Percentiles rank a stretch among this genome's conserved stretches.
phyloP scores from a whole-genome alignment of 257 asterid species.

The Nicotiana knightiana region DNA sequence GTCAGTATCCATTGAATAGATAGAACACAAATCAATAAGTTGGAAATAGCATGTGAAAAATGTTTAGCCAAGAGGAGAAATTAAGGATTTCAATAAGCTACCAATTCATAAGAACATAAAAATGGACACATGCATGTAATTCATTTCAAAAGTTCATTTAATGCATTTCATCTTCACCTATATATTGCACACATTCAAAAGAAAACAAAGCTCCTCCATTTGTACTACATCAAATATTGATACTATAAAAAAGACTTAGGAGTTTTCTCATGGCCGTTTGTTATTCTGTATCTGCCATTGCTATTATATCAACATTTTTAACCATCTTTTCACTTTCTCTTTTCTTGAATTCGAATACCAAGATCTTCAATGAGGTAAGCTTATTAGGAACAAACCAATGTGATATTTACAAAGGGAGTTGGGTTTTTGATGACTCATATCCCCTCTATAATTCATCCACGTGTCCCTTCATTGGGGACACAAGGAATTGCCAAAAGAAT shows the following conservation, averaged over 20 bases:
- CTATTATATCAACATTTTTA: constrained; percentile 6
- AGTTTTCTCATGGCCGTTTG: neutral
- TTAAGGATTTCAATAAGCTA: neutral
- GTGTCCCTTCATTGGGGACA: constrained; percentile 37
- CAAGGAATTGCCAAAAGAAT: constrained; percentile 35
- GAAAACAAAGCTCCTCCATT: too few species aligned
- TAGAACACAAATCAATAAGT: neutral
- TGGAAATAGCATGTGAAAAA: neutral
- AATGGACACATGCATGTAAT: neutral
- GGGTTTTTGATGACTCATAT: constrained; percentile 44
- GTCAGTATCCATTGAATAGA: neutral
- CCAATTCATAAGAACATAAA: neutral
- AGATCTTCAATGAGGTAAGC: neutral
- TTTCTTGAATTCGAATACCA: constrained; percentile 1
- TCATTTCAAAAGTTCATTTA: neutral
- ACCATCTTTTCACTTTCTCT: neutral
- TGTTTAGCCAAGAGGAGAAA: neutral
- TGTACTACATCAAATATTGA: too few species aligned
- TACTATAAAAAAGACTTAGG: too few species aligned
- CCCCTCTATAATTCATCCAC: constrained; percentile 30
- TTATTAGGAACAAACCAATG: constrained; percentile 19
- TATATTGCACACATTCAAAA: neutral
- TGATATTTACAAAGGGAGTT: constrained; percentile 35
- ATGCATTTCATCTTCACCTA: neutral
- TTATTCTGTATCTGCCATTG: neutral